Evolutionary conservation across 768 basidiomycete species (phyloP).

Genomic region (Rhizopogon vulgaris): DNA sequence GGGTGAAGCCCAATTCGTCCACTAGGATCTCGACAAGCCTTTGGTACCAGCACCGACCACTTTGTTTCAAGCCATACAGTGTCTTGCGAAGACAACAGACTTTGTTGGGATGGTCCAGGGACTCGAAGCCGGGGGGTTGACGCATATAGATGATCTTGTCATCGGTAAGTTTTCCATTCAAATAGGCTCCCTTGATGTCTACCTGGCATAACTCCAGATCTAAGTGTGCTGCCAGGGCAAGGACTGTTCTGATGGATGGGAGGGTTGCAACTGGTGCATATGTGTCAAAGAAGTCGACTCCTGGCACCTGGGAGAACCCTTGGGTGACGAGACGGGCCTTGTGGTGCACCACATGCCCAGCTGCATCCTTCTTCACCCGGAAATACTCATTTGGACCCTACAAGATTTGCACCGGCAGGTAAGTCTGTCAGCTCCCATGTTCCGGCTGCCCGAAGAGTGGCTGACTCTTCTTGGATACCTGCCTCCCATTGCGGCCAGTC

Average conservation of each 20-base stretch:
- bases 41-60: conserved; percentile 17
- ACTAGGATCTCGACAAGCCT: conserved; percentile 1
- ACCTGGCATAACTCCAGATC: conserved; percentile 20
- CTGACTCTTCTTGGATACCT: no score
- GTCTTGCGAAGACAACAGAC: conserved; percentile 17
- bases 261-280: no score
- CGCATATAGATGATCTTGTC: conserved; percentile 36
- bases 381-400: no score
- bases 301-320: no score
- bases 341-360: no score
- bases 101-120: background rate
- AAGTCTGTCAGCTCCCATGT: no score
- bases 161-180: conserved; percentile 31
- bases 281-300: no score
- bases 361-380: no score
- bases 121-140: conserved; percentile 21
- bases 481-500: no score
- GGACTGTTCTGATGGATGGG: background rate
- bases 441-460: no score
- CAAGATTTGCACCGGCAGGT: no score
- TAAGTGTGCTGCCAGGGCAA: conserved; percentile 22
- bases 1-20: background rate
- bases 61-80: conserved; percentile 24
- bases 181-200: conserved; percentile 25
- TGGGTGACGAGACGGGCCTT: no score